Base-by-base conservation (phyloP, 805 yeast species). In the Jamesozyma hellenica region DNA sequence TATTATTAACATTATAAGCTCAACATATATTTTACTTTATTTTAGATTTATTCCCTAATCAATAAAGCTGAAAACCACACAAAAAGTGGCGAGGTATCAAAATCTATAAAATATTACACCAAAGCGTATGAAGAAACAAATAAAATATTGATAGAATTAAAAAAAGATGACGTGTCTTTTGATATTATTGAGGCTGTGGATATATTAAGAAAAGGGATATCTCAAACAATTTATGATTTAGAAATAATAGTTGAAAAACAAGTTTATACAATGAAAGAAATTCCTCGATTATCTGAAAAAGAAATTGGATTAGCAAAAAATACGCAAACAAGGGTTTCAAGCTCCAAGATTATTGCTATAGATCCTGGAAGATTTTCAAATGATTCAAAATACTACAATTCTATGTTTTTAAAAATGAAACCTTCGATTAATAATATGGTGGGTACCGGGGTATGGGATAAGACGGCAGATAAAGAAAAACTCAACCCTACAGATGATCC, bases 21-120 rank as follows among this genome's bases (percentile, higher is more conserved):
- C n/a, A n/a, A n/a, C n/a, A n/a, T n/a, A n/a, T 14, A 25, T 14
- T 23, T 25, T 8, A 17, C 8, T 6, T 21, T 21, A 21, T 13
- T 31, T 6, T 15, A 72, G 72, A 72, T 72, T 2, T 76, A 74
- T 45, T 66, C 66, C 23, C 53, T 69, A 4, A 74, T 75, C 15
- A 71, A 70, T 40, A 65, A 61, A 34, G 83, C 82, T 0, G 82
- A 78, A 44, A 53, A 60, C 21, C 66, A 72, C 11, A 64, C 68
- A 1, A 43, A 65, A 25, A 61, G 64, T 34, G 69, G 68, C 8
- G 71, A 73, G 32, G 63, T 63, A 28, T 38, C 12, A 25, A 40
- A 34, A 10, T 31, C 42, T 14, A 21, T 39, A 26, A 19, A 15
- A 14, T 34, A 27, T 17, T 47, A 45, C 25, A 41, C 35, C 14